Base-by-base conservation (phyloP, 2,329 filamentous ascomycete genomes). In the Teratosphaeria epicoccoides region DNA sequence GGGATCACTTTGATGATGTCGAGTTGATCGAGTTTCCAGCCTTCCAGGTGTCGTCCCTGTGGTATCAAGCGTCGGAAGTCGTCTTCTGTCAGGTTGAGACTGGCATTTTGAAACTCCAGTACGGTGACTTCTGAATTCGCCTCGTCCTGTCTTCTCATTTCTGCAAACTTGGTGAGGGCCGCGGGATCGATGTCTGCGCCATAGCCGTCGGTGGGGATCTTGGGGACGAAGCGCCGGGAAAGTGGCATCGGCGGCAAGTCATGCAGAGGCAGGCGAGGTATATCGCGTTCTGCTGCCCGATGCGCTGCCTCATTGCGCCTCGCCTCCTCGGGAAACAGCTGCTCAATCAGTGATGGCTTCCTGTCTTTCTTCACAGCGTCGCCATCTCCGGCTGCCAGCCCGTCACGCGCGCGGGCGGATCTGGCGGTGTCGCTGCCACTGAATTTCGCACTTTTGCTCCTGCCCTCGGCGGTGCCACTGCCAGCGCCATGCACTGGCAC, bases 1-100 rank as follows among this genome's bases (percentile, higher is more conserved):
- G 85, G 85, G 23, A 86, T 76, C 37, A 85, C 77, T 73, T 60
- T 53, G 29, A 59, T 17, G 26, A 88, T 81, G 24, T 80, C 80
- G 51, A 74, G 75, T 9, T 70, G 63, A 17, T 66, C 61, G 17
- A 78, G 74, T 6, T 53, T 59, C 85, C 86, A 89, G 40, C 77
- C 77, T 55, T 84, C 80, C 28, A 90, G 77, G 59, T 86, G 81
- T 50, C 73, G 68, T 45, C 81, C 80, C 60, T 76, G 78, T 1
- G 77, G 77, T 4, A 81, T 76, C 17, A 89, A 68, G 51, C 85
- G 82, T 56, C 80, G 76, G 68, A 91, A 90, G 69, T 91, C 87
- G 57, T 77, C 78, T 59, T 83, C 78, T 20, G 74, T 72, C 43
- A 90, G 74, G 20, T 78, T 76, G 52, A 75, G 75, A 60, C 78